Conservation (phyloP, 2,329 filamentous ascomycete genomes). For the Colletotrichum zoysiae region DNA sequence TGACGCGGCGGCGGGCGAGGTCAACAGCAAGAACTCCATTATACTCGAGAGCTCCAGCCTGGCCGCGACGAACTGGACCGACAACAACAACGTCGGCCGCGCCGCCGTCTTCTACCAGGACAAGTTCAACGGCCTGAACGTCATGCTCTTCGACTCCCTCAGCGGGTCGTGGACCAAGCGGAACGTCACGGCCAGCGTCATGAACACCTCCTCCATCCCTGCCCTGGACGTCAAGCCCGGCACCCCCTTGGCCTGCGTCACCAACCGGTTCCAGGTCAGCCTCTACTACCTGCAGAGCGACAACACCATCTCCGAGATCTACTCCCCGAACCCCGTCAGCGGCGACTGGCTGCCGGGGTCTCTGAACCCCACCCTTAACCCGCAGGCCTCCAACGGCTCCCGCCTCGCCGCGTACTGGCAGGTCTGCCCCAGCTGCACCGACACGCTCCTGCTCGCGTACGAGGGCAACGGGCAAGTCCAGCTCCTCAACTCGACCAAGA, state of each 20-base stretch:
- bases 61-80: constrained; percentile 15
- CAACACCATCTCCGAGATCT: background rate
- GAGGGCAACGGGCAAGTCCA: background rate
- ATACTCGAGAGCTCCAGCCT: background rate
- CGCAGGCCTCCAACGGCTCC: constrained; percentile 4
- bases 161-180: constrained; percentile 1
- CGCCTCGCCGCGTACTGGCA: constrained; percentile 14
- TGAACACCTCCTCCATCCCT: constrained; percentile 12
- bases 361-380: background rate
- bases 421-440: constrained; percentile 8
- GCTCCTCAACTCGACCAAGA: background rate
- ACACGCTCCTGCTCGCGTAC: constrained; percentile 1
- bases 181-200: constrained; percentile 14
- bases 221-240: constrained; percentile 5
- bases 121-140: background rate
- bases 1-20: background rate
- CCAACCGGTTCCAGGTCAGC: background rate
- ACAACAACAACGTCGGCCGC: background rate
- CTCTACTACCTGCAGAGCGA: background rate
- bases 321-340: background rate
- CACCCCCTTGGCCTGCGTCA: background rate
- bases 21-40: too few species aligned
- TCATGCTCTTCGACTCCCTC: constrained; percentile 14
- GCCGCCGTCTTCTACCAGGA: constrained; percentile 20
- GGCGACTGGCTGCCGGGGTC: background rate